Evolutionary conservation across 2,329 filamentous ascomycete species (phyloP), one percentile per base, ranked within the genome.

Genomic region (Celoporthe dispersa): DNA sequence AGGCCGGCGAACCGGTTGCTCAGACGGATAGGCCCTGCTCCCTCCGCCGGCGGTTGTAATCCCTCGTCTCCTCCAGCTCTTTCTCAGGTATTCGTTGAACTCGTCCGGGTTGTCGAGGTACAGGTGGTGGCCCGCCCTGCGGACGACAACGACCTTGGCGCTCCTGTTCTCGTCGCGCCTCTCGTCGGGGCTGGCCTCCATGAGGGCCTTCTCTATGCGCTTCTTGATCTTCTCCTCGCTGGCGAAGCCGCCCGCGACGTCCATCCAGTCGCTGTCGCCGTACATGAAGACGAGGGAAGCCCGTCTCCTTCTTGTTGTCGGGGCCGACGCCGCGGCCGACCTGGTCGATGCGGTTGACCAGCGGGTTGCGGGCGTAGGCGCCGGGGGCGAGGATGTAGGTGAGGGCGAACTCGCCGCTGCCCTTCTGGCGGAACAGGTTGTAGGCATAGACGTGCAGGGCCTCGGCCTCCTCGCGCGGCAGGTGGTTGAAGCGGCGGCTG

Each of bases 241-340:
- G 0, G 92, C 94, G 62, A 90, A 88, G 0, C 96, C 96, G 37
- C 94, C 96, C 0, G 90, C 89, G 11, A 96, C 90, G 74, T 99
- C 96, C 96, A 99, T 99, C 96, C 96, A 99, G 83, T 99, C 96
- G 77, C 96, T 91, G 76, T 98, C 94, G 73, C 96, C 96, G 78
- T 99, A 99, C 92, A 98, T 94, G 78, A 99, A 88, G 11, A 98
- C 87, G 41, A 98, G 84, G 95, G 64, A 94, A 85, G 1, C 94
- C 94, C 0, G 86, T 92, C 75, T 89, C 87, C 35, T 78, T 77
- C 22, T 79, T 76, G 3, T 76, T 78, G 0, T 80, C 77, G 28
- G 74, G 37, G 0, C 75, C 79, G 8, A 80, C 74, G 78, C 97
- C 93, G n/a, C 95, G 87, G 1, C 95, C 95, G 8, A 99, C 91